These are phyloP conservation scores for Neofusicoccum sp. DNA, from an alignment of 2,329 filamentous ascomycete species.

Conservation along the genomic window DNA sequence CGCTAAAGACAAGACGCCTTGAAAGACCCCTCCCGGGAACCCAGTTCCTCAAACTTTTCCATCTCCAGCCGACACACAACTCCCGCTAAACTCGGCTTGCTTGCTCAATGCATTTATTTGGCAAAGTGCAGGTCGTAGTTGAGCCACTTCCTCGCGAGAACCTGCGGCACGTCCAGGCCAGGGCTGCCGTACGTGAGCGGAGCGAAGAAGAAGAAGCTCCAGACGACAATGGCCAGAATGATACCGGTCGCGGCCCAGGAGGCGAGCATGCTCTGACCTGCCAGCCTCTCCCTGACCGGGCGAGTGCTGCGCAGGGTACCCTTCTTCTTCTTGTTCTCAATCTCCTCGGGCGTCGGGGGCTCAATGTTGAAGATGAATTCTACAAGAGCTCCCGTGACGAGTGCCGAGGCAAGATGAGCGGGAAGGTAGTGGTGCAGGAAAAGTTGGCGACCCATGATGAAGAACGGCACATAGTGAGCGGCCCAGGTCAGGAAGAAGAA, in stretches of 20 bases:
- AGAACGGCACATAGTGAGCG: slow-evolving; percentile 96
- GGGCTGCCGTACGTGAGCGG: slow-evolving; percentile 95
- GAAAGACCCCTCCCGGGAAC: background rate
- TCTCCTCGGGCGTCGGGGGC: slow-evolving; percentile 47
- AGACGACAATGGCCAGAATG: slow-evolving; percentile 66
- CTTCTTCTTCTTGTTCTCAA: slow-evolving; percentile 36
- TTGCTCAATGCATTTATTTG: slow-evolving; percentile 61
- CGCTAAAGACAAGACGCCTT: background rate
- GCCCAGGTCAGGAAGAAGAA: slow-evolving; percentile 99
- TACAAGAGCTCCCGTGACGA: slow-evolving; percentile 86
- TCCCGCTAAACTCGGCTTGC: background rate
- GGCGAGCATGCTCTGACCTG: slow-evolving; percentile 70
- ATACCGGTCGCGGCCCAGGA: slow-evolving; percentile 76
- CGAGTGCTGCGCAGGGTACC: slow-evolving; percentile 39
- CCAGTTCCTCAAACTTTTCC: background rate
- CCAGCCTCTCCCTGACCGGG: slow-evolving; percentile 78
- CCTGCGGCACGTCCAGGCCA: slow-evolving; percentile 74
- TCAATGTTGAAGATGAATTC: slow-evolving; percentile 97
- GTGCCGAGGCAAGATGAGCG: slow-evolving; percentile 82
- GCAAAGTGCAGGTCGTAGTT: slow-evolving; percentile 98
- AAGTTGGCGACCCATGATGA: slow-evolving; percentile 94
- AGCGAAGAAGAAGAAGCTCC: slow-evolving; percentile 88
- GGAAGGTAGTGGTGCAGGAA: slow-evolving; percentile 98
- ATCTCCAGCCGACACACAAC: background rate
- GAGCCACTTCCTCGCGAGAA: slow-evolving; percentile 87